phyloP scores from a whole-genome alignment of 2,329 filamentous ascomycete species.

The Cladosporium cucumerinum region DNA sequence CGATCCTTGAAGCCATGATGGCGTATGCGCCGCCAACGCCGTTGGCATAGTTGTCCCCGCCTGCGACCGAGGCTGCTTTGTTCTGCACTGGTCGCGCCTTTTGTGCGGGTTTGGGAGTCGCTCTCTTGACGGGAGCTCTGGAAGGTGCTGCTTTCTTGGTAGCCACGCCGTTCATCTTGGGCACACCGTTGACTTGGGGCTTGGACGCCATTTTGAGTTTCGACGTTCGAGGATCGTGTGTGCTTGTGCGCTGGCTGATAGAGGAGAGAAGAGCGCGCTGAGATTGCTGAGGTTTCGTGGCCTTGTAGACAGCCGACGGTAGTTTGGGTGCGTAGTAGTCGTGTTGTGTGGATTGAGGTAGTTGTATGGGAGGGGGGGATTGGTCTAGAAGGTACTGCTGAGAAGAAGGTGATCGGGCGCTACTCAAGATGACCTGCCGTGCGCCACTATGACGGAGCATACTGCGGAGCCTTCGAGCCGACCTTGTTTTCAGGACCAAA shows the following conservation, averaged over 20 bases:
- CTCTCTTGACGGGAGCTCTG: conserved; percentile 20
- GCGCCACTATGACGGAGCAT: not conserved
- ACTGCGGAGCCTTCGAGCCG: not conserved
- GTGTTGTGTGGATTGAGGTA: not conserved
- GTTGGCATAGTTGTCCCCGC: conserved; percentile 24
- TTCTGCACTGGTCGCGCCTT: conserved; percentile 28
- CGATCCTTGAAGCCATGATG: conserved; percentile 50
- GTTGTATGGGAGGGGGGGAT: not conserved
- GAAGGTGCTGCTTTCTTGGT: conserved; percentile 23
- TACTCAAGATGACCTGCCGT: not conserved
- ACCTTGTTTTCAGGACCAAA: not conserved
- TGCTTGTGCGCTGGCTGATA: not conserved
- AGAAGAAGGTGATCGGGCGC: not conserved
- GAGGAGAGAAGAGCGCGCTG: not conserved
- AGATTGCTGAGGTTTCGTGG: not conserved
- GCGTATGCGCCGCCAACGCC: conserved; percentile 45
- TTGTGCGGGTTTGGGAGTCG: conserved; percentile 18
- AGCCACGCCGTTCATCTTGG: conserved; percentile 25
- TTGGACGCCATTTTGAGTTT: conserved; percentile 15
- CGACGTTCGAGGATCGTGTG: not conserved
- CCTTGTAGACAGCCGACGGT: not conserved
- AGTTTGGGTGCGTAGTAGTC: not conserved
- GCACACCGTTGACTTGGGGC: conserved; percentile 27
- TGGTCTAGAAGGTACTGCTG: conserved; percentile 4
- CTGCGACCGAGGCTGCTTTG: conserved; percentile 36